Evolutionary conservation across 2,329 filamentous ascomycete genomes (phyloP).

Genomic region (Ascomycota sp.): DNA sequence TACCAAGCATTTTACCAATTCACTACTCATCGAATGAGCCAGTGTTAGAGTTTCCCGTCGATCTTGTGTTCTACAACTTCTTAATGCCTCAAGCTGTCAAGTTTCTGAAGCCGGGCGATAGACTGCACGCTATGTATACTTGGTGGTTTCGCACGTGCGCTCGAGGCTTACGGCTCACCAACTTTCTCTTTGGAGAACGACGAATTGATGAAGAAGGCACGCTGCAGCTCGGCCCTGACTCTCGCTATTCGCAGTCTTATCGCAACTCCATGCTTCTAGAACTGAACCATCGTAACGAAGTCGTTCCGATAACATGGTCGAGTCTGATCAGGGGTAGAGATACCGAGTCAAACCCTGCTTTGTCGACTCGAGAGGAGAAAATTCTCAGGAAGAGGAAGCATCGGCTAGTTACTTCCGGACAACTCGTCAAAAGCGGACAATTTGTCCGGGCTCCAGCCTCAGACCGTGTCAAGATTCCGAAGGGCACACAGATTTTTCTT

Average conservation of each 20-base stretch:
- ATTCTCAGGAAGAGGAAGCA: slow-evolving; percentile 19
- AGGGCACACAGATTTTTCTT: slow-evolving; percentile 62
- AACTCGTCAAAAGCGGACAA: slow-evolving; percentile 49
- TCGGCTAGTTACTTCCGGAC: slow-evolving; percentile 23
- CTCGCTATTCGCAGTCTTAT: slow-evolving; percentile 12
- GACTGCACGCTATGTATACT: slow-evolving; percentile 65
- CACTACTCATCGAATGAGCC: slow-evolving; percentile 88
- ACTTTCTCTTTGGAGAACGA: slow-evolving; percentile 82
- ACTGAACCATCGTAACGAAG: slow-evolving; percentile 18
- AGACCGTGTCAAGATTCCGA: slow-evolving; percentile 85
- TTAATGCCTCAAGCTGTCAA: slow-evolving; percentile 73
- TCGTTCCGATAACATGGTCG: slow-evolving; percentile 36
- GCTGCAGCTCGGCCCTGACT: slow-evolving; percentile 23
- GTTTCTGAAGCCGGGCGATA: slow-evolving; percentile 69
- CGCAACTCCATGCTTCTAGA: slow-evolving; percentile 26
- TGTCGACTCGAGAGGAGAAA: slow-evolving; percentile 16
- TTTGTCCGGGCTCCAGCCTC: slow-evolving; percentile 89
- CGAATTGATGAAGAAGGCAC: slow-evolving; percentile 63
- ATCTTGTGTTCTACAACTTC: slow-evolving; percentile 92
- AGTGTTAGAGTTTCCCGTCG: slow-evolving; percentile 81
- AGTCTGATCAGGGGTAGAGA: slow-evolving; percentile 29
- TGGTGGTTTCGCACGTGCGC: slow-evolving; percentile 95
- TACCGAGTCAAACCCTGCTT: slow-evolving; percentile 18
- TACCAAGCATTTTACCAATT: slow-evolving; percentile 61
- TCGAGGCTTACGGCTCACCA: slow-evolving; percentile 56